A percentile compares a stretch with the other conserved stretches of the same genome.
Evolutionary conservation across 257 asterid species (phyloP).

Genomic region (Solanum tacnaense): DNA sequence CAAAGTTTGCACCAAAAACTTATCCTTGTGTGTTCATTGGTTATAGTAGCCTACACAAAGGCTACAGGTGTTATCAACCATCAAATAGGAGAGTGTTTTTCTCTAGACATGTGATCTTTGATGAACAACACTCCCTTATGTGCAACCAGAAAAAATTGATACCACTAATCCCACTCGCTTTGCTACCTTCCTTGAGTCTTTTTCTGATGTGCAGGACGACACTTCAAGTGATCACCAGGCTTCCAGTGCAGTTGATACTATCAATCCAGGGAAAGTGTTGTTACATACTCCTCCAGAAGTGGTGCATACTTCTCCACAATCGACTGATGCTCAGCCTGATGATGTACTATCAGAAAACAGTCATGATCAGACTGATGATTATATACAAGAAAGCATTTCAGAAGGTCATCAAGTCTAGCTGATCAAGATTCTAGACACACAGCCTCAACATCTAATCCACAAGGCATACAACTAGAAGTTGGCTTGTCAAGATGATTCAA

Average conservation of each 20-base stretch:
- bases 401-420: neutral
- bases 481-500: too few relatives aligned
- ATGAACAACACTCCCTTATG: neutral
- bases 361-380: neutral
- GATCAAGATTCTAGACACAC: neutral
- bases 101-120: neutral
- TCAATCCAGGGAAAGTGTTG: too few relatives aligned
- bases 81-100: neutral
- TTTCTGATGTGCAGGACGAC: neutral
- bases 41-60: neutral
- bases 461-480: too few relatives aligned
- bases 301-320: neutral
- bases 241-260: neutral
- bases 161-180: neutral
- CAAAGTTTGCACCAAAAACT: neutral
- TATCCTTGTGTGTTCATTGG: neutral
- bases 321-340: neutral
- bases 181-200: neutral
- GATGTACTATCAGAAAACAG: neutral
- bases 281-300: neutral
- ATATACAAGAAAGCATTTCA: neutral
- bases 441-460: neutral
- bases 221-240: neutral
- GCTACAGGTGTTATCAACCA: neutral
- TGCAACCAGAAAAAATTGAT: neutral